These are phyloP conservation scores for Leptomonas pyrrhocoris DNA, from an alignment of 208 protist genomes.

Conservation along the genomic window DNA sequence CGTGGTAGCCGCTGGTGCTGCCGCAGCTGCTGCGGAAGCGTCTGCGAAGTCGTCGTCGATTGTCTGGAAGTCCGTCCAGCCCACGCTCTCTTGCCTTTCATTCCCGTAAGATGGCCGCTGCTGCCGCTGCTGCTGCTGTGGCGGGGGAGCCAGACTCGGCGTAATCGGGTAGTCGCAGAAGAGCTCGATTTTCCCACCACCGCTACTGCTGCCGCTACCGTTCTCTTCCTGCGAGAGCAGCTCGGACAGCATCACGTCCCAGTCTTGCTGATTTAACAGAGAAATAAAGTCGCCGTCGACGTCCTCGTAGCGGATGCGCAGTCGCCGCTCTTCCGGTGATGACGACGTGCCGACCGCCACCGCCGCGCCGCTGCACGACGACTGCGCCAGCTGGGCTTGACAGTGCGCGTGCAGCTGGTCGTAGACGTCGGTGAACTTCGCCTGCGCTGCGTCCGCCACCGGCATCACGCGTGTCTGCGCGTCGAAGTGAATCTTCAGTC, in stretches of 20 bases:
- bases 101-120: neutral
- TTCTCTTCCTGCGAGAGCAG: conserved; percentile 22
- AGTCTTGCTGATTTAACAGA: conserved; percentile 74
- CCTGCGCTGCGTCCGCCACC: conserved; percentile 39
- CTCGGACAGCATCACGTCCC: conserved; percentile 67
- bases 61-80: neutral
- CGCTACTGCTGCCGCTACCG: neutral
- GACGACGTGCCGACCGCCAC: neutral
- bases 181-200: conserved; percentile 51
- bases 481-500: conserved; percentile 82
- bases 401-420: conserved; percentile 61
- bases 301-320: conserved; percentile 85
- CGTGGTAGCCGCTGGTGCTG: neutral
- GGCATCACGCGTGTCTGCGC: conserved; percentile 67
- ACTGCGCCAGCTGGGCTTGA: conserved; percentile 36
- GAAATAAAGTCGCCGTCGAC: conserved; percentile 83
- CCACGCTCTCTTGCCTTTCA: neutral
- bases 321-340: conserved; percentile 29
- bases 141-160: conserved; percentile 18
- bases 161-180: conserved; percentile 72
- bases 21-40: neutral
- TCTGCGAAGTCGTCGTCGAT: conserved; percentile 2
- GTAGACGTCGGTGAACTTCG: conserved; percentile 60
- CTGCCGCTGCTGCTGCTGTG: neutral
- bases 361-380: neutral